A percentile compares a stretch with the other conserved stretches of the same genome.
These are phyloP conservation scores for Cryptosporidium viatorum DNA, from an alignment of 169 alveolate genomes.

Conservation along the genomic window DNA sequence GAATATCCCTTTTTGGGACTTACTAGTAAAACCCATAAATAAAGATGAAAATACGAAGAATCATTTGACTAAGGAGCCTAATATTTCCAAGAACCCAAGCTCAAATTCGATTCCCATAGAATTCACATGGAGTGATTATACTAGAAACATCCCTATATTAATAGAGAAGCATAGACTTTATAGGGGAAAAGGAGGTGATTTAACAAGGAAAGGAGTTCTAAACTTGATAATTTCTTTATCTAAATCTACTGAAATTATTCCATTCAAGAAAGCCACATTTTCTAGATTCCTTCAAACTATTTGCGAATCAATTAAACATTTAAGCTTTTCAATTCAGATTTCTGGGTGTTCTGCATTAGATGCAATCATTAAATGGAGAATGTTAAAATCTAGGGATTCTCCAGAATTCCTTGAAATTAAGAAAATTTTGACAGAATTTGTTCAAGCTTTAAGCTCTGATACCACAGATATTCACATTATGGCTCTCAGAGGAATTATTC, in stretches of 20 bases:
- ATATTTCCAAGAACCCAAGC: background rate
- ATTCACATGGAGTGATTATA: slow-evolving; percentile 45
- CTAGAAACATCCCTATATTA: slow-evolving; percentile 58
- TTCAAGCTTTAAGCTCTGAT: background rate
- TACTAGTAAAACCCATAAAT: background rate
- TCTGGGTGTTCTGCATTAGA: slow-evolving; percentile 77
- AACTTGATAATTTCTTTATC: slow-evolving; percentile 53
- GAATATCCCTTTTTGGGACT: slow-evolving; percentile 15
- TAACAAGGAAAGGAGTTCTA: slow-evolving; percentile 72
- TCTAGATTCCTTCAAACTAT: slow-evolving; percentile 75
- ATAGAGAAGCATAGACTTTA: slow-evolving; percentile 74
- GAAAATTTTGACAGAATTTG: background rate
- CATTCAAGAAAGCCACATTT: slow-evolving; percentile 76
- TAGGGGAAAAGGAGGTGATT: slow-evolving; percentile 79
- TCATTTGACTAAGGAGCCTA: background rate
- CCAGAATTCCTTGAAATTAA: slow-evolving; percentile 4
- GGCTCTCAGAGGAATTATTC: slow-evolving; percentile 63
- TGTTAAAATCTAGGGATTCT: slow-evolving; percentile 2
- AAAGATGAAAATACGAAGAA: background rate
- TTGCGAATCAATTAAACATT: slow-evolving; percentile 72
- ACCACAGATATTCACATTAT: slow-evolving; percentile 12
- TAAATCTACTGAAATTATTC: slow-evolving; percentile 31
- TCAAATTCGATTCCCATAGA: background rate
- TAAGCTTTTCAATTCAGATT: slow-evolving; percentile 74
- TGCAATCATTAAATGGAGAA: slow-evolving; percentile 72